Conservation (phyloP, 164 flowering plant species). For the Vitis amurensis region DNA sequence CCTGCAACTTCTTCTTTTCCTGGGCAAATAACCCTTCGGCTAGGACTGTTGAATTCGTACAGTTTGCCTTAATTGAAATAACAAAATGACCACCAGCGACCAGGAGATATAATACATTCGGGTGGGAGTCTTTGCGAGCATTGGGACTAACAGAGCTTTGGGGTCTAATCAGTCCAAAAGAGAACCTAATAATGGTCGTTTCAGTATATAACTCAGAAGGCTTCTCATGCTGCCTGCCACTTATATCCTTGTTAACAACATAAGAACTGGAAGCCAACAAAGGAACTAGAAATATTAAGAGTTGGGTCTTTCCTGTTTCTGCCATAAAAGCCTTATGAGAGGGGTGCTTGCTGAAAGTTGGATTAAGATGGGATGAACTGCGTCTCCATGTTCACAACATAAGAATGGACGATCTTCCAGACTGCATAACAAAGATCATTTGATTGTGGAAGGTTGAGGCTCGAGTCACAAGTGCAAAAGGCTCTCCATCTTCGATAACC, state of each 20-base stretch:
- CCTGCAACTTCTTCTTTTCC: too few relatives aligned
- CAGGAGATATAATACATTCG: conserved; percentile 13
- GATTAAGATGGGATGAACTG: conserved; percentile 22
- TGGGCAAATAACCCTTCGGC: not conserved
- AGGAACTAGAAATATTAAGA: conserved; percentile 15
- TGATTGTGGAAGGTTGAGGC: too few relatives aligned
- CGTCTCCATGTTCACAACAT: too few relatives aligned
- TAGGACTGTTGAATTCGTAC: too few relatives aligned
- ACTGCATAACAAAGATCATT: too few relatives aligned
- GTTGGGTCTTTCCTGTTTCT: conserved; percentile 30
- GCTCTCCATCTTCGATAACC: too few relatives aligned
- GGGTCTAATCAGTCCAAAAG: not conserved
- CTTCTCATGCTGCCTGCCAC: conserved; percentile 5
- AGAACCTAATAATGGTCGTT: conserved; percentile 6
- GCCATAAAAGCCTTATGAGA: conserved; percentile 1
- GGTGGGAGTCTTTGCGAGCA: conserved; percentile 31
- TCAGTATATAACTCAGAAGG: not conserved
- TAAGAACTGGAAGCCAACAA: conserved; percentile 15
- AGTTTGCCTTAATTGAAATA: too few relatives aligned
- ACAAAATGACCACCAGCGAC: conserved; percentile 22
- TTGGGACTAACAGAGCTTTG: conserved; percentile 2
- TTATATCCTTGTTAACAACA: conserved; percentile 6
- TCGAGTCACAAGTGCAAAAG: too few relatives aligned
- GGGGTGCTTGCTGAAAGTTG: conserved; percentile 36
- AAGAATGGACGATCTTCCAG: too few relatives aligned